phyloP scores from a whole-genome alignment of 2,329 filamentous ascomycete species.

The Pseudogymnoascus verrucosus region DNA sequence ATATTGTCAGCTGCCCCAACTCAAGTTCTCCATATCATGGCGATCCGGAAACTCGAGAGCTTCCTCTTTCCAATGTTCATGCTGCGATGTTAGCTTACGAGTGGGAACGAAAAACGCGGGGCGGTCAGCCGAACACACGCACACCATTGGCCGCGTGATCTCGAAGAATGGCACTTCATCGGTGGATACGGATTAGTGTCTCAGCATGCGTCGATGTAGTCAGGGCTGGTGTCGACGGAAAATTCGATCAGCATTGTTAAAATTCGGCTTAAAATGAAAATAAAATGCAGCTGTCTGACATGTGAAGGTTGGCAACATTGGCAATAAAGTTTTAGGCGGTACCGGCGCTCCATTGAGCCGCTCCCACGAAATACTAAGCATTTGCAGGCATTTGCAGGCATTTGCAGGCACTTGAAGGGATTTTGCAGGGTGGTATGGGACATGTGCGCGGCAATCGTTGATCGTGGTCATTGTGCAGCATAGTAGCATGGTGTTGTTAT shows the following conservation, averaged over 20 bases:
- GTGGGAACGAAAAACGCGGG: constrained; percentile 1
- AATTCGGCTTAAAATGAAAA: background rate
- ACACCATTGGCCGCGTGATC: background rate
- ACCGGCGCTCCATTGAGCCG: background rate
- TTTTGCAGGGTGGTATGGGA: background rate
- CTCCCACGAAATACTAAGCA: background rate
- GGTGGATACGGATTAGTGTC: background rate
- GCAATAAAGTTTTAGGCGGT: background rate
- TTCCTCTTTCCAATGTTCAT: background rate
- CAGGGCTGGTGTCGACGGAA: background rate
- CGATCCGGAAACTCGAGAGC: background rate
- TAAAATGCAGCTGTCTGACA: background rate
- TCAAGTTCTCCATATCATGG: background rate
- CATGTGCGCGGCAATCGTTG: background rate
- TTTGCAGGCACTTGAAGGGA: background rate
- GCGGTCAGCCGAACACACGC: background rate
- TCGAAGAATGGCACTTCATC: background rate
- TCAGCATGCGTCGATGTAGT: background rate
- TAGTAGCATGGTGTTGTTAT: background rate
- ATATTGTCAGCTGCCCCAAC: background rate
- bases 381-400: background rate
- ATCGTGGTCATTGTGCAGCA: background rate
- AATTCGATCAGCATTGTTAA: background rate
- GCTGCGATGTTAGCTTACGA: background rate
- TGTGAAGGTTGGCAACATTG: background rate